A percentile compares a stretch with the other conserved stretches of the same genome.
Conservation (phyloP, 1,139 yeast species). For the Blastobotrys serpentis region DNA sequence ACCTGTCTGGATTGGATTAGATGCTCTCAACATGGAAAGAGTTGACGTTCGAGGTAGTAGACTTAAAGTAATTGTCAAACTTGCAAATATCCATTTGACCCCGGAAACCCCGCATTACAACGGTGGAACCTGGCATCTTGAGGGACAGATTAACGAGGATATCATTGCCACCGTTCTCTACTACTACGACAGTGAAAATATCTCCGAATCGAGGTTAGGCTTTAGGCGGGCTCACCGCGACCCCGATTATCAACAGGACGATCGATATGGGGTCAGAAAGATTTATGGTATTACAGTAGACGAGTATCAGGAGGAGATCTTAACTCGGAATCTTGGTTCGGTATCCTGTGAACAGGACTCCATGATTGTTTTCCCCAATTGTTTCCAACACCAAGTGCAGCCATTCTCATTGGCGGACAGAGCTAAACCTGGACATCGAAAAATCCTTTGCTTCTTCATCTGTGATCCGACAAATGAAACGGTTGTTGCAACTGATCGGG, state of each 20-base stretch:
- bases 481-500: conserved; percentile 39
- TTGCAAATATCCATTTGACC: conserved; percentile 43
- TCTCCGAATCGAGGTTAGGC: conserved; percentile 41
- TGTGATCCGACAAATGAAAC: conserved; percentile 40
- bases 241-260: conserved; percentile 41
- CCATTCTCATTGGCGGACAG: conserved; percentile 43
- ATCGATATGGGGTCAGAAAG: conserved; percentile 33
- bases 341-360: conserved; percentile 37
- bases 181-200: conserved; percentile 47
- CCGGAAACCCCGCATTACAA: conserved; percentile 44
- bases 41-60: neutral
- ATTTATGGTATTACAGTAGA: conserved; percentile 35
- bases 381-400: conserved; percentile 45
- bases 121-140: conserved; percentile 51
- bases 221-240: conserved; percentile 33
- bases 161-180: conserved; percentile 47
- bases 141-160: conserved; percentile 47
- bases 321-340: conserved; percentile 35
- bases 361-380: conserved; percentile 44
- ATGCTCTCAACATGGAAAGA: neutral
- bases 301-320: conserved; percentile 33
- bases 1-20: neutral
- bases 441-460: conserved; percentile 45
- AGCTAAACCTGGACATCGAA: conserved; percentile 43
- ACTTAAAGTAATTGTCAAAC: conserved; percentile 44